phyloP scores from a whole-genome alignment of 164 flowering plant genomes.

The Nelumbo lutea region DNA sequence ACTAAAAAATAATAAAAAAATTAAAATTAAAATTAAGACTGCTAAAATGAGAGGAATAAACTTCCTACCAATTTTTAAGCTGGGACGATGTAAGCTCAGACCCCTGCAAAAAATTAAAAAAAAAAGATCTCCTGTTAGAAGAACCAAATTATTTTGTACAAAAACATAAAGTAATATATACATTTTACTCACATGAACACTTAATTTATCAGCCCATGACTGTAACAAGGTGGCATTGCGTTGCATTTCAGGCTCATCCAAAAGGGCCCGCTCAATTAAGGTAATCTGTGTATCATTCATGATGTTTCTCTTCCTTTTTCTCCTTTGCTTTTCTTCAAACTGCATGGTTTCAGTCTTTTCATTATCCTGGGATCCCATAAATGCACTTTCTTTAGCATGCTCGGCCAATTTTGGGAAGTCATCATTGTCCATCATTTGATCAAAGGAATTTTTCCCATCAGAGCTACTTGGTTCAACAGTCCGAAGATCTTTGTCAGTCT shows the following conservation, averaged over 20 bases:
- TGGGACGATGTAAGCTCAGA: slow-evolving; percentile 81
- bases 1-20: not conserved
- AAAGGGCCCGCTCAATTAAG: slow-evolving; percentile 69
- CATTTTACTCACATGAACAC: slow-evolving; percentile 53
- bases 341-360: slow-evolving; percentile 43
- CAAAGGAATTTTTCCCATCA: slow-evolving; percentile 43
- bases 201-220: slow-evolving; percentile 80
- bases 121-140: not conserved
- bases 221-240: slow-evolving; percentile 61
- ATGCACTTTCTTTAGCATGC: slow-evolving; percentile 31
- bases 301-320: slow-evolving; percentile 79
- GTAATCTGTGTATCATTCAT: slow-evolving; percentile 80
- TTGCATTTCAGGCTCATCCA: slow-evolving; percentile 93
- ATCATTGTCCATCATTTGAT: slow-evolving; percentile 31
- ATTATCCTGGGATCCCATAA: slow-evolving; percentile 33
- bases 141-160: not conserved
- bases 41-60: not conserved
- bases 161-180: not conserved
- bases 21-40: not conserved
- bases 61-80: slow-evolving; percentile 83
- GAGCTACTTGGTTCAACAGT: slow-evolving; percentile 70
- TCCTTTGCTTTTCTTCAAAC: slow-evolving; percentile 56
- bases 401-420: slow-evolving; percentile 28
- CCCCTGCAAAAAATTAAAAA: slow-evolving; percentile 56
- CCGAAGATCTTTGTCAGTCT: slow-evolving; percentile 41